Evolutionary conservation across 2,329 filamentous ascomycete species (phyloP).

Genomic region (Arthrobotrys entomopaga): DNA sequence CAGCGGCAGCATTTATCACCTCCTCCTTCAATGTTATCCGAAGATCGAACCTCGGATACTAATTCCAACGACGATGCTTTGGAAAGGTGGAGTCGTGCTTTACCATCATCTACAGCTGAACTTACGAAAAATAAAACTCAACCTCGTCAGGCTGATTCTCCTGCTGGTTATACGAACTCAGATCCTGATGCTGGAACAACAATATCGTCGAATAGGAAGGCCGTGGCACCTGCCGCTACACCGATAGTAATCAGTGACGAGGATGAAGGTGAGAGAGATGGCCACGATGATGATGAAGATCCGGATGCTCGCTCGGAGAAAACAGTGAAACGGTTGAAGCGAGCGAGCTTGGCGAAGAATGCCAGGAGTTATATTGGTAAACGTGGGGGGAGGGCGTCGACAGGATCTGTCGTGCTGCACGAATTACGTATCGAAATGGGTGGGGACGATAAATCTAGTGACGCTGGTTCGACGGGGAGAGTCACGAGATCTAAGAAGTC

Average conservation of each 20-base stretch:
- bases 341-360: conserved; percentile 31
- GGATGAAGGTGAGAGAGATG: neutral
- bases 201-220: conserved; percentile 9
- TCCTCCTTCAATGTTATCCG: conserved; percentile 33
- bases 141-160: conserved; percentile 49
- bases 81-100: neutral
- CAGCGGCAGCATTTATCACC: conserved; percentile 41
- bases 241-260: conserved; percentile 45
- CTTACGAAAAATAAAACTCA: conserved; percentile 29
- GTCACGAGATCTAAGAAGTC: conserved; percentile 42
- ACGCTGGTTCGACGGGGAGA: conserved; percentile 23
- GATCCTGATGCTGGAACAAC: neutral
- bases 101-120: conserved; percentile 11
- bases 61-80: neutral
- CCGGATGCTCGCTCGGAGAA: conserved; percentile 15
- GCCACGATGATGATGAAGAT: conserved; percentile 23
- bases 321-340: conserved; percentile 8
- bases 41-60: conserved; percentile 12
- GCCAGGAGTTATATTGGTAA: conserved; percentile 2
- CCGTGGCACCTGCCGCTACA: neutral
- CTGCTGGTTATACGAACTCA: neutral
- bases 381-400: conserved; percentile 12
- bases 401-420: conserved; percentile 15
- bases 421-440: conserved; percentile 23
- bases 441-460: conserved; percentile 14